Evolutionary conservation across 225 moss, liverwort and hornwort genomes (phyloP).

Genomic region (Antitrichia curtipendula): DNA sequence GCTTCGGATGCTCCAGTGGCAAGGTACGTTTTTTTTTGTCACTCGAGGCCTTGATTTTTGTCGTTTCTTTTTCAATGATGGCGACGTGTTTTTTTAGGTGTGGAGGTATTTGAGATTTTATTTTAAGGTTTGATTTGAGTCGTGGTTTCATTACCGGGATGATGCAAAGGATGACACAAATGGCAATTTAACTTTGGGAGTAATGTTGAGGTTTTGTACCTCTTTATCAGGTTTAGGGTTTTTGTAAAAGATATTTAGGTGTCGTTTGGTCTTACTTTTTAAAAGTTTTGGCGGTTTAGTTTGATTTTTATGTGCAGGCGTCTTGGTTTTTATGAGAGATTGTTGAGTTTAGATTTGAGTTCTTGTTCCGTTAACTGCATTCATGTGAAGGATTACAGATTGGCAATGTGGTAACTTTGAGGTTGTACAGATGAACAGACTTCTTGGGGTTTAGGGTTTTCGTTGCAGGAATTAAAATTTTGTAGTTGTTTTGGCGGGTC

Average conservation of each 20-base stretch:
- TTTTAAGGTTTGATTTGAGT: not conserved
- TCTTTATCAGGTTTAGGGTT: not conserved
- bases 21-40: slow-evolving; percentile 14
- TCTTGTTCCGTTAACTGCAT: not conserved
- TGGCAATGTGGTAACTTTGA: not conserved
- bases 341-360: not conserved
- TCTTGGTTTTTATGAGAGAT: not conserved
- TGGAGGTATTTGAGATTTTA: too few species aligned
- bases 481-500: not conserved
- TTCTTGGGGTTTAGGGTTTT: not conserved
- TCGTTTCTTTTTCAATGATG: not conserved
- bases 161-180: not conserved
- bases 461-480: not conserved
- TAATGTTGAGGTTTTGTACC: not conserved
- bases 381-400: not conserved
- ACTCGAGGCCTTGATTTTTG: not conserved
- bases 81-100: not conserved
- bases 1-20: slow-evolving; percentile 65
- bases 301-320: not conserved
- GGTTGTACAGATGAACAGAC: not conserved
- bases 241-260: not conserved
- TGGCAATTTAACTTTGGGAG: not conserved
- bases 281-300: not conserved
- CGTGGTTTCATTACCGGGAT: not conserved
- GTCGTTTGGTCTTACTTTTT: not conserved